Percentiles rank a stretch among this genome's conserved stretches.
Conservation (phyloP, 805 yeast genomes). For the Komagataella pseudopastoris region DNA sequence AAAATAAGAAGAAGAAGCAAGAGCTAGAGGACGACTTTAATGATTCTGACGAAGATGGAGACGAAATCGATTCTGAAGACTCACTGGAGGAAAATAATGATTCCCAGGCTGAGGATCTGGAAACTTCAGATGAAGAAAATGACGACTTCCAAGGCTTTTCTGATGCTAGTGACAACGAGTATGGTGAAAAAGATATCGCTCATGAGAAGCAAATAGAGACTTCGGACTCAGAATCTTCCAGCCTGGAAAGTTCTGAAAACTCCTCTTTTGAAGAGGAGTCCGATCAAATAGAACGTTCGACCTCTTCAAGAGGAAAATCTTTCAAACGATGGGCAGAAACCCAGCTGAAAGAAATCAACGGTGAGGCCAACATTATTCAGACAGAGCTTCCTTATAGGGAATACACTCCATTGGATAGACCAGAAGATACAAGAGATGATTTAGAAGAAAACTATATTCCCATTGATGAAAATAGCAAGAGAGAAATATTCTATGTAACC, state of each 20-base stretch:
- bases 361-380: neutral
- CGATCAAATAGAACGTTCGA: constrained; percentile 15
- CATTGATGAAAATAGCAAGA: constrained; percentile 32
- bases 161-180: constrained; percentile 20
- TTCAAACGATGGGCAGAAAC: constrained; percentile 86
- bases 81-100: constrained; percentile 6
- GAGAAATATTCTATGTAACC: constrained; percentile 56
- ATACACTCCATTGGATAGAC: constrained; percentile 42
- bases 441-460: constrained; percentile 50
- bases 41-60: constrained; percentile 18
- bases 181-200: constrained; percentile 7
- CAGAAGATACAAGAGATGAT: constrained; percentile 67
- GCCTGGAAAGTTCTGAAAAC: constrained; percentile 3
- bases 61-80: constrained; percentile 9
- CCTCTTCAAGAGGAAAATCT: constrained; percentile 5
- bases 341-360: neutral
- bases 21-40: constrained; percentile 56
- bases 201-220: neutral
- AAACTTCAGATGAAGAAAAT: constrained; percentile 12
- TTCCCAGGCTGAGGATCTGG: constrained; percentile 6
- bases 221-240: neutral
- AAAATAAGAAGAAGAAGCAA: constrained; percentile 21
- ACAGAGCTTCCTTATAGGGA: constrained; percentile 25
- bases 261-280: constrained; percentile 13
- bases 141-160: constrained; percentile 18